These are phyloP conservation scores for Gigaspora rosea DNA, from an alignment of 192 early-diverging fungal species.

Conservation along the genomic window DNA sequence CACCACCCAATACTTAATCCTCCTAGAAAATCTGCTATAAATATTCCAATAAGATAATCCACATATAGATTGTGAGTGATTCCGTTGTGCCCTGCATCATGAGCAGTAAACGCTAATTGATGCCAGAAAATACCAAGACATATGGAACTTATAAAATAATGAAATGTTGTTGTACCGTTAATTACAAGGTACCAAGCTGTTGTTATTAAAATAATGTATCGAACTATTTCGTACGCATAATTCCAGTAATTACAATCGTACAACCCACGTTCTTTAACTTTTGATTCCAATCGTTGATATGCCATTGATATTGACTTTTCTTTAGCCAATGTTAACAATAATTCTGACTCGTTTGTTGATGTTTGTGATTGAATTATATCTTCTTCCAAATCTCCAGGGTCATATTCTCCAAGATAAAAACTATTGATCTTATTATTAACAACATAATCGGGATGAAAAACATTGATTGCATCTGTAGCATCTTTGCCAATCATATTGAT, in stretches of 20 bases:
- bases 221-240: conserved; percentile 53
- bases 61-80: conserved; percentile 73
- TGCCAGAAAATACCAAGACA: conserved; percentile 81
- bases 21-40: conserved; percentile 78
- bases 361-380: neutral
- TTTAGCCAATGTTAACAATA: conserved; percentile 36
- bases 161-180: conserved; percentile 50
- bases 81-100: conserved; percentile 96
- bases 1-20: conserved; percentile 96
- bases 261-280: conserved; percentile 62
- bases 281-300: conserved; percentile 68
- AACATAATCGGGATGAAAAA: conserved; percentile 84
- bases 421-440: conserved; percentile 71
- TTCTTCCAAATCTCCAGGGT: conserved; percentile 24
- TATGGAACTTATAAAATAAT: conserved; percentile 58
- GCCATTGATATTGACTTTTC: conserved; percentile 33
- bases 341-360: conserved; percentile 10
- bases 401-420: conserved; percentile 80
- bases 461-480: conserved; percentile 86
- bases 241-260: conserved; percentile 63
- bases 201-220: conserved; percentile 51
- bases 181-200: conserved; percentile 47
- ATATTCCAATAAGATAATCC: conserved; percentile 83
- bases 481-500: conserved; percentile 86
- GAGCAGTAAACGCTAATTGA: conserved; percentile 90